phyloP scores from a whole-genome alignment of 2,329 filamentous ascomycete species.

The Elsinoe ampelina region DNA sequence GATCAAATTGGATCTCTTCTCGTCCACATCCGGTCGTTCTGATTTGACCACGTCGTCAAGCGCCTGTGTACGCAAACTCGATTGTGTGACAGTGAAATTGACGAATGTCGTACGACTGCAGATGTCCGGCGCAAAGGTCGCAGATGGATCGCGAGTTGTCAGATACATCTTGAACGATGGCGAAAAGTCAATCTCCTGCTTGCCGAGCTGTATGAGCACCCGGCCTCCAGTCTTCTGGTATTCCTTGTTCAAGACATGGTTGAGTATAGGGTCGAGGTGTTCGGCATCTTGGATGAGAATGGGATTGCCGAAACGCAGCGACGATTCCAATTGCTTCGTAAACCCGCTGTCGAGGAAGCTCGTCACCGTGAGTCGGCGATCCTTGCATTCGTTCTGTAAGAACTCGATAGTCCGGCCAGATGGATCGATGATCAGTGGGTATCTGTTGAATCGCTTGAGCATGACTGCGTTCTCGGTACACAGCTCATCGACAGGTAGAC shows the following conservation, averaged over 20 bases:
- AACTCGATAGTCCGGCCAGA: constrained; percentile 93
- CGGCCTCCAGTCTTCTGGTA: constrained; percentile 97
- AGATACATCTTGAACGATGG: constrained; percentile 92
- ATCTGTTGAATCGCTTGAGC: constrained; percentile 94
- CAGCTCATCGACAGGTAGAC: constrained; percentile 86
- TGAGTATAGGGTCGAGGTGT: constrained; percentile 91
- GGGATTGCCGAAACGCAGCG: constrained; percentile 92
- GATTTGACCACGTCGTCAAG: constrained; percentile 96
- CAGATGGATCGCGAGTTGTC: constrained; percentile 91
- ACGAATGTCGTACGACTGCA: constrained; percentile 98
- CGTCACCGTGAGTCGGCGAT: constrained; percentile 86
- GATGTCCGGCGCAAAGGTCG: constrained; percentile 88
- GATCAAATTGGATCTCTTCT: constrained; percentile 91
- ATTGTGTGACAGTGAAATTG: constrained; percentile 98
- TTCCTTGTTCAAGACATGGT: constrained; percentile 98
- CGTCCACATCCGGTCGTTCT: constrained; percentile 92
- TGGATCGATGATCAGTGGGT: constrained; percentile 95
- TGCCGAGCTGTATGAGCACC: constrained; percentile 95
- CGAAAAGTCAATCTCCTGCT: constrained; percentile 98
- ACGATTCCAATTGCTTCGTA: constrained; percentile 94
- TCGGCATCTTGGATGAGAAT: constrained; percentile 98
- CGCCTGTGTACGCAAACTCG: constrained; percentile 95
- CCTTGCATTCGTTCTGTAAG: constrained; percentile 86
- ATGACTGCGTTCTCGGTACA: constrained; percentile 99
- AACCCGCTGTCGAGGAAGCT: constrained; percentile 98